phyloP scores from a whole-genome alignment of 768 basidiomycete genomes.

The Tylopilus rubrobrunneus region DNA sequence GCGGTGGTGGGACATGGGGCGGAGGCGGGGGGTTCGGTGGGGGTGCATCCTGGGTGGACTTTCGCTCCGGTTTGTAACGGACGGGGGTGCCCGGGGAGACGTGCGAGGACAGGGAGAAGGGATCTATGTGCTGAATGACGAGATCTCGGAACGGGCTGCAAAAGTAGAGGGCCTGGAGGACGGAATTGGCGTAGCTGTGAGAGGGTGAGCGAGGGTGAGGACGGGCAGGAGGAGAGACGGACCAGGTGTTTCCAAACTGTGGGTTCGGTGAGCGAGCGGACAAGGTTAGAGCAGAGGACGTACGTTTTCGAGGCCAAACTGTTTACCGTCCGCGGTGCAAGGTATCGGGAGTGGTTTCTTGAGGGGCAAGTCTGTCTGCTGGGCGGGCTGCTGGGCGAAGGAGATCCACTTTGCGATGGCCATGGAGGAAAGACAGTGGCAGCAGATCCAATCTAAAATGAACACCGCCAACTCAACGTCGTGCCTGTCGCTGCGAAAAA shows the following conservation, averaged over 20 bases:
- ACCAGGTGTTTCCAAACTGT: conserved; percentile 98
- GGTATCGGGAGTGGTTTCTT: conserved; percentile 36
- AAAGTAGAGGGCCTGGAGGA: conserved; percentile 95
- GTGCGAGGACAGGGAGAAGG: conserved; percentile 34
- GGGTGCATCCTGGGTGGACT: conserved; percentile 33
- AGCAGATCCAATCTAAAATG: background rate
- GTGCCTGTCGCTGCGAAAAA: background rate
- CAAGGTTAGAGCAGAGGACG: conserved; percentile 31
- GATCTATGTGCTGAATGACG: conserved; percentile 65
- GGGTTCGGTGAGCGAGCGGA: conserved; percentile 7
- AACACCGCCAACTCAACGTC: background rate
- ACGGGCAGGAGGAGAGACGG: conserved; percentile 16
- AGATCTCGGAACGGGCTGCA: conserved; percentile 92
- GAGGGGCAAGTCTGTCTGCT: conserved; percentile 21
- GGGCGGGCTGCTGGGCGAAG: conserved; percentile 29
- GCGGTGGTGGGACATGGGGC: conserved; percentile 29
- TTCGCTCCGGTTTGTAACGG: conserved; percentile 60
- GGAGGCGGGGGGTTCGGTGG: conserved; percentile 10
- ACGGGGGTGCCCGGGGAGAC: conserved; percentile 27
- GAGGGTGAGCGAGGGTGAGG: conserved; percentile 15
- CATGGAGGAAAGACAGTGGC: conserved; percentile 24
- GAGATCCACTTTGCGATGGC: conserved; percentile 38
- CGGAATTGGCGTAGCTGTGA: conserved; percentile 94
- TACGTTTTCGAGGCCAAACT: conserved; percentile 97
- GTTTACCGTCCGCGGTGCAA: conserved; percentile 68